Conservation (phyloP, 2,329 filamentous ascomycete genomes). For the Hymenoscyphus fructigenus region DNA sequence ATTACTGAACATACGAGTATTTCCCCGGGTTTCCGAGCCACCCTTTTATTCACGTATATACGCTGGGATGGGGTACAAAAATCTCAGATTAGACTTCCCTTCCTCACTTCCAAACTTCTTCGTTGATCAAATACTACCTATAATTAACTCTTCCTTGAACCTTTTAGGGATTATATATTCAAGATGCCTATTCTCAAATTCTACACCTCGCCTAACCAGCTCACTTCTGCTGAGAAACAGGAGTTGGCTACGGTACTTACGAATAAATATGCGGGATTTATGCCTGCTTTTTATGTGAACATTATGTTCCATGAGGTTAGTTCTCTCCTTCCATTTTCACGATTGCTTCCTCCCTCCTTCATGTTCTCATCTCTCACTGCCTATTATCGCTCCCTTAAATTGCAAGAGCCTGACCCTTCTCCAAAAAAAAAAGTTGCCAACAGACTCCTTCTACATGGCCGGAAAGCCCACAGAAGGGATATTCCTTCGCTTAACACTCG, state of each 20-base stretch:
- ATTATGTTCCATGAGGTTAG: slow-evolving; percentile 25
- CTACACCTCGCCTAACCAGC: slow-evolving; percentile 20
- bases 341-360: neutral
- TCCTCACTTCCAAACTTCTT: neutral
- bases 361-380: neutral
- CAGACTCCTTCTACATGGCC: slow-evolving; percentile 17
- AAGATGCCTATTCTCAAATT: slow-evolving; percentile 27
- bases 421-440: slow-evolving; percentile 9
- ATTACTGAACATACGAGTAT: no score
- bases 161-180: no score
- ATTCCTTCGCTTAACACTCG: slow-evolving; percentile 24
- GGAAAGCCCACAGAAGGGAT: slow-evolving; percentile 19
- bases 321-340: neutral
- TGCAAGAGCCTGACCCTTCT: neutral
- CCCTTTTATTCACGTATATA: no score
- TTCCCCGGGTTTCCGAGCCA: no score
- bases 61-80: neutral
- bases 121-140: neutral
- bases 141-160: neutral
- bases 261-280: slow-evolving; percentile 14
- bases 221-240: slow-evolving; percentile 20
- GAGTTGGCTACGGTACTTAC: slow-evolving; percentile 20
- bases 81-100: neutral
- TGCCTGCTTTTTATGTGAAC: slow-evolving; percentile 26
- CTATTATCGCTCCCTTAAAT: neutral